A percentile compares a stretch with the other conserved stretches of the same genome.
Conservation (phyloP, 148 eudicot genomes). For the Polygonum maritimum region DNA sequence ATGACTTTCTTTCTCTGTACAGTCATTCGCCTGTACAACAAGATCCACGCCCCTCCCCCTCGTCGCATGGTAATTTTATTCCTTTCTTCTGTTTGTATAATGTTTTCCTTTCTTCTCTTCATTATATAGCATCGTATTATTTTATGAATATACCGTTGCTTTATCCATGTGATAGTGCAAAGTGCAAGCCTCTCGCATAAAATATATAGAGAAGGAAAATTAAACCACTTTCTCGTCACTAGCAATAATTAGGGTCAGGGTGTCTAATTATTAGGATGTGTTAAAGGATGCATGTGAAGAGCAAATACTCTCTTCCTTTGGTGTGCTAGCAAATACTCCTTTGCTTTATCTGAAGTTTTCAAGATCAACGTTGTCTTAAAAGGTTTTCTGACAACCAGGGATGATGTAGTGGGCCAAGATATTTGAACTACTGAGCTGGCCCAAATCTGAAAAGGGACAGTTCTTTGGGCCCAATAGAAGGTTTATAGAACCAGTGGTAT, state of each 20-base stretch:
- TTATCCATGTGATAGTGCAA: background rate
- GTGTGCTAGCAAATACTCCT: background rate
- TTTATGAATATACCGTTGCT: background rate
- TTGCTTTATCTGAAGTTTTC: slow-evolving; percentile 8
- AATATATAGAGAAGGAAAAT: slow-evolving; percentile 6
- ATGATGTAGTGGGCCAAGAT: background rate
- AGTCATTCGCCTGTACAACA: slow-evolving; percentile 55
- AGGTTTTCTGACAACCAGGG: background rate
- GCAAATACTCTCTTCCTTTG: background rate
- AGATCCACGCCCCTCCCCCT: slow-evolving; percentile 75
- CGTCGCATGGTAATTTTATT: slow-evolving; percentile 47
- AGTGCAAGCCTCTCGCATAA: background rate
- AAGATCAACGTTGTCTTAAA: background rate
- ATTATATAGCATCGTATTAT: background rate
- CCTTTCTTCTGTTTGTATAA: background rate
- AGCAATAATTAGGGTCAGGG: slow-evolving; percentile 11
- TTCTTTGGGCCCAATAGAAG: background rate
- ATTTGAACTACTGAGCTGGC: background rate
- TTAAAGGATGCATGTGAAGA: background rate
- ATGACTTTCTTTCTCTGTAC: slow-evolving; percentile 79
- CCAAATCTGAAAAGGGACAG: background rate
- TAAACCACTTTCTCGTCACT: slow-evolving; percentile 7
- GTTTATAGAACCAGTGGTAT: background rate
- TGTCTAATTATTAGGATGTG: background rate
- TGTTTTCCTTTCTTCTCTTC: background rate